Base-by-base conservation (phyloP, 108 stramenopile genomes). In the Cyclotella sp. region DNA sequence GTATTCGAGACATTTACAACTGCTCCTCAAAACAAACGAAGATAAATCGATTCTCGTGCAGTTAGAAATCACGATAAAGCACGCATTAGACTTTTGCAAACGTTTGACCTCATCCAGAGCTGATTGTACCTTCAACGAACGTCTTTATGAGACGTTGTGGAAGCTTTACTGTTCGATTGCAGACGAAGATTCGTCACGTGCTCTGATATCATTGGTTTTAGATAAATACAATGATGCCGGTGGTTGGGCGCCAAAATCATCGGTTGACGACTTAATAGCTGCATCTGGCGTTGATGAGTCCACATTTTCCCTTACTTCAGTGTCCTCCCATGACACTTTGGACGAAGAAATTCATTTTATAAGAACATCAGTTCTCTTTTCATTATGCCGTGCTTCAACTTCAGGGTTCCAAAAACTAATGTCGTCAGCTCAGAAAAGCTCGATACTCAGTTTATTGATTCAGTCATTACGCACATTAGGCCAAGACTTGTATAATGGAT, bases 171-270 rank as follows among this genome's bases (percentile, higher is more conserved):
- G 39, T 53, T 68, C 72, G 11, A 18, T 72, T n/a, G 64, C 49
- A 16, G 76, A 79, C 52, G 78, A 79, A 28, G 52, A 68, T 44
- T 72, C 71, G 27, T 68, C 78, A 13, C 64, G 46, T 57, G 16
- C 55, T 26, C 54, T 79, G 47, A 73, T 73, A 44, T 79, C 65
- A 14, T 68, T 62, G 34, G 51, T 73, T 18, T 43, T 47, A 44
- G 57, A 62, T 7, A 43, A 44, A 1, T 68, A 62, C 47, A 2
- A 52, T 44, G 60, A 79, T 39, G 15, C 39, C 5, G 3, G 58
- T 6, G 3, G 58, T 27, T 79, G 78, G 72, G 71, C 65, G 61
- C 14, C 45, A 22, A 19, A 3, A 29, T 29, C 49, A 28, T 26
- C 11, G 24, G 26, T 1, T 26, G 47, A 46, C 5, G 46, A 26